Evolutionary conservation across 2,329 filamentous ascomycete genomes (phyloP).

Genomic region (Aureobasidium sp.): DNA sequence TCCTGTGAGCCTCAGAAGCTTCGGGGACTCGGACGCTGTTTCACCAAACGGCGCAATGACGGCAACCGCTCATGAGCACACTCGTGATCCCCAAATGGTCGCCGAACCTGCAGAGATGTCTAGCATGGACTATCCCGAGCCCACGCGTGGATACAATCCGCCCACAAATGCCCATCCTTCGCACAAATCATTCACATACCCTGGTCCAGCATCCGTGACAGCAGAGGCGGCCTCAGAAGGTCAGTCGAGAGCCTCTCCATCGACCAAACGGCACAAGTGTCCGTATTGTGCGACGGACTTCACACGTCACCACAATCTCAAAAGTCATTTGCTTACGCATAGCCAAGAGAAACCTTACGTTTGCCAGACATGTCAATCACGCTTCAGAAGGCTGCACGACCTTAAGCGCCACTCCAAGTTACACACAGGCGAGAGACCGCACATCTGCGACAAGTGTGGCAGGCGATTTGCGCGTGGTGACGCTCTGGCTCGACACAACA

Average conservation of each 20-base stretch:
- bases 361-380: constrained; percentile 84
- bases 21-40: constrained; percentile 41
- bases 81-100: constrained; percentile 16
- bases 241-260: constrained; percentile 55
- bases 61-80: constrained; percentile 28
- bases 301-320: constrained; percentile 93
- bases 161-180: constrained; percentile 21
- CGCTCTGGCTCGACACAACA: constrained; percentile 87
- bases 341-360: constrained; percentile 97
- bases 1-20: constrained; percentile 45
- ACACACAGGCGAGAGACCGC: constrained; percentile 90
- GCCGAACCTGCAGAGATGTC: constrained; percentile 25
- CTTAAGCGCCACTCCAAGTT: constrained; percentile 94
- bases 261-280: constrained; percentile 87
- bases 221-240: constrained; percentile 36
- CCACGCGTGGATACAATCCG: constrained; percentile 14
- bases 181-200: constrained; percentile 56
- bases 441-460: constrained; percentile 90
- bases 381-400: constrained; percentile 88
- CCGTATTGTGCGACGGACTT: constrained; percentile 96
- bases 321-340: constrained; percentile 93
- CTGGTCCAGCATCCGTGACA: constrained; percentile 41
- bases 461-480: constrained; percentile 92
- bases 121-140: constrained; percentile 27
- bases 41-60: constrained; percentile 26